phyloP scores from a whole-genome alignment of 2,329 filamentous ascomycete species.

The Claviceps sorghi region DNA sequence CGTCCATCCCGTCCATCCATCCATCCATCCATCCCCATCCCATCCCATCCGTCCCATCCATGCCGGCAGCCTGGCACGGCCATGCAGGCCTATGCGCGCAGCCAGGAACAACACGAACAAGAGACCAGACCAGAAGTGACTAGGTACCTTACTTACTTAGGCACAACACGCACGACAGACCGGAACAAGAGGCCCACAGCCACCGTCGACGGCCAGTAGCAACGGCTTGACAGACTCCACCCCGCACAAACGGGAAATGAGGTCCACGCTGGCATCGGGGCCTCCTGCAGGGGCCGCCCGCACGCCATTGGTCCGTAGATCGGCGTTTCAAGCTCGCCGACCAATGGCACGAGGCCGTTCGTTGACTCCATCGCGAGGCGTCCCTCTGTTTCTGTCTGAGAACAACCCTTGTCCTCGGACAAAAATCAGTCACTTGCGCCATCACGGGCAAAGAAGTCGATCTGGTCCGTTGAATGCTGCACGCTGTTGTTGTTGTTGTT shows the following conservation, averaged over 20 bases:
- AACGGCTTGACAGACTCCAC: background rate
- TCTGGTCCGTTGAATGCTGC: too few species aligned
- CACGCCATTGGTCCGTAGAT: conserved; percentile 3
- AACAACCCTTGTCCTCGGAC: background rate
- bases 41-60: too few species aligned
- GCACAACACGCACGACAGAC: background rate
- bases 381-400: background rate
- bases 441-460: too few species aligned
- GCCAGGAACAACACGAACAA: background rate
- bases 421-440: background rate
- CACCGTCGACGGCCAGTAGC: background rate
- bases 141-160: too few species aligned
- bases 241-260: conserved; percentile 6
- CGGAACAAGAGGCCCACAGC: background rate
- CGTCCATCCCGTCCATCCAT: too few species aligned
- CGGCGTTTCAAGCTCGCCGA: background rate
- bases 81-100: too few species aligned
- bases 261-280: conserved; percentile 1
- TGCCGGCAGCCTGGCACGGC: too few species aligned
- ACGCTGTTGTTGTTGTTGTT: too few species aligned
- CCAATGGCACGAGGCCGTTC: conserved; percentile 2
- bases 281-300: conserved; percentile 3
- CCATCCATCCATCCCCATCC: too few species aligned
- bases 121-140: too few species aligned
- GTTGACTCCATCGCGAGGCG: too few species aligned